A percentile compares a stretch with the other conserved stretches of the same genome.
Conservation (phyloP, 2,329 filamentous ascomycete species). For the Leptographium galeiforme region DNA sequence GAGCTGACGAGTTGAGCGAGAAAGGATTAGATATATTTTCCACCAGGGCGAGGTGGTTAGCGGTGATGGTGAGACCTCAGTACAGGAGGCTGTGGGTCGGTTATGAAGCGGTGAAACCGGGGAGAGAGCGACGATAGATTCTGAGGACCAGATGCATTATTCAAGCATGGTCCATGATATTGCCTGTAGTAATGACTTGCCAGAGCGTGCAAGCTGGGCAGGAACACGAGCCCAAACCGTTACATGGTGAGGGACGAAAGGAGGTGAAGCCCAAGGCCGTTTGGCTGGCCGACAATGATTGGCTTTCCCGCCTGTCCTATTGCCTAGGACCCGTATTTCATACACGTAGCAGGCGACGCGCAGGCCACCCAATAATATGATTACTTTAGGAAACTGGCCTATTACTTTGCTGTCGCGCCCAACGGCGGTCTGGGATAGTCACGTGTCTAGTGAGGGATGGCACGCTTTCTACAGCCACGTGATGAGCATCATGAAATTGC, state of each 20-base stretch:
- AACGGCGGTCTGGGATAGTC: too few species aligned
- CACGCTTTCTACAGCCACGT: too few species aligned
- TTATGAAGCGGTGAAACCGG: neutral
- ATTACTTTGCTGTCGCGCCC: too few species aligned
- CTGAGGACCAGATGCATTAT: neutral
- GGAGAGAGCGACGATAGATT: neutral
- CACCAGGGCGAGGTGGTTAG: neutral
- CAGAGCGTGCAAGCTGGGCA: neutral
- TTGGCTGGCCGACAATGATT: neutral
- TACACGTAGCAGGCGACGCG: too few species aligned
- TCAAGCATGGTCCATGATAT: neutral
- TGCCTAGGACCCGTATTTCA: neutral
- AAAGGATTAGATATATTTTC: neutral
- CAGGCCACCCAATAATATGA: too few species aligned
- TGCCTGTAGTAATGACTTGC: neutral
- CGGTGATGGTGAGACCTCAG: neutral
- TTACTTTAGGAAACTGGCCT: too few species aligned
- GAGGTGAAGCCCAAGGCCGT: conserved; percentile 4
- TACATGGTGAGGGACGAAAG: neutral
- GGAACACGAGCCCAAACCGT: neutral
- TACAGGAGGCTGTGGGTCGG: neutral
- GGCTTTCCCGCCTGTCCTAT: neutral
- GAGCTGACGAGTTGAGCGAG: neutral
- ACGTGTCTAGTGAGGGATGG: too few species aligned
- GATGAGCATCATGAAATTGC: too few species aligned